Evolutionary conservation across 352 stramenopile genomes (phyloP).

Genomic region (Phytopythium ostracodes): DNA sequence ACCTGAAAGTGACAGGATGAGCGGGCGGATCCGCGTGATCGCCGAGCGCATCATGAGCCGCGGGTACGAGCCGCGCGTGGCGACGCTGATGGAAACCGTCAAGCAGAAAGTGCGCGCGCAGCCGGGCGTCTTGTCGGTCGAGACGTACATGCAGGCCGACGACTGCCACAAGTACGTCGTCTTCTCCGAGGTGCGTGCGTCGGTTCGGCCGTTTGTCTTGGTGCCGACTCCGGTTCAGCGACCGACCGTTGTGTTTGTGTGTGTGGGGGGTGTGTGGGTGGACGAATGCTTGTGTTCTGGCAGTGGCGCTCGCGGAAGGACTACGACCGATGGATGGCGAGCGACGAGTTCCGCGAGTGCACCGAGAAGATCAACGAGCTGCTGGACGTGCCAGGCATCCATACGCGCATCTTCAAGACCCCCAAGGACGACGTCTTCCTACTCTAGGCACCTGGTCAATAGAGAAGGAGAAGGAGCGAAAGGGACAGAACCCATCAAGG

Average conservation of each 20-base stretch:
- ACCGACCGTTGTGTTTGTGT: too few species aligned
- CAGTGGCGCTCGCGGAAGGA: slow-evolving; percentile 79
- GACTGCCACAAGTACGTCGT: slow-evolving; percentile 87
- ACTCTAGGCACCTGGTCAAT: slow-evolving; percentile 20
- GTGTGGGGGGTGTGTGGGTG: too few species aligned
- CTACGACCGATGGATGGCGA: slow-evolving; percentile 77
- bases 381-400: slow-evolving; percentile 74
- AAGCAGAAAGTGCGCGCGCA: slow-evolving; percentile 76
- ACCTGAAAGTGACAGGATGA: slow-evolving; percentile 27
- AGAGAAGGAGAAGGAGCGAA: neutral
- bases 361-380: slow-evolving; percentile 82
- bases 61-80: slow-evolving; percentile 80
- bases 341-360: slow-evolving; percentile 74
- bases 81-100: slow-evolving; percentile 83
- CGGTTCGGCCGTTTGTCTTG: neutral
- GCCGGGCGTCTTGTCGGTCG: slow-evolving; percentile 69
- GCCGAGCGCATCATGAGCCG: slow-evolving; percentile 87
- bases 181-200: slow-evolving; percentile 81
- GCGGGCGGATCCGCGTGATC: slow-evolving; percentile 59
- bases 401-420: slow-evolving; percentile 77
- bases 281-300: neutral
- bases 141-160: slow-evolving; percentile 73
- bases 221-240: neutral
- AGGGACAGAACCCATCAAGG: too few species aligned
- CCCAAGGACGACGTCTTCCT: slow-evolving; percentile 85